Percentiles rank a stretch among this genome's conserved stretches.
Evolutionary conservation across 2,329 filamentous ascomycete species (phyloP).

Genomic region (Colletotrichum ledebouriae): DNA sequence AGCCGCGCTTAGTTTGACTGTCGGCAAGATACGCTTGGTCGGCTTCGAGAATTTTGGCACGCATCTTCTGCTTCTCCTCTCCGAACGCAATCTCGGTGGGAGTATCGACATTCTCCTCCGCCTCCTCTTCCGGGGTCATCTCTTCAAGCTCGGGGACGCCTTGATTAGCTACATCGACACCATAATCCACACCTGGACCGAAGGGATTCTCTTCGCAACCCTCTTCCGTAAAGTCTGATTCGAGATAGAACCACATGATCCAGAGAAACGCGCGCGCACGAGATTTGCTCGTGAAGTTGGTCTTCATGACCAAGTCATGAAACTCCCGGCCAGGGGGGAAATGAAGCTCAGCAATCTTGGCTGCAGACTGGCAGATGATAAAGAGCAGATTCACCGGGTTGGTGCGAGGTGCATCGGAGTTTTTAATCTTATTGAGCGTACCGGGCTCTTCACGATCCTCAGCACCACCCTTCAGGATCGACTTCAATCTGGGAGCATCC

Average conservation of each 20-base stretch:
- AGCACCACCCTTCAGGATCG: slow-evolving; percentile 95
- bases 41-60: slow-evolving; percentile 80
- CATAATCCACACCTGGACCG: slow-evolving; percentile 77
- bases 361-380: slow-evolving; percentile 88
- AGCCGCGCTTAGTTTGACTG: slow-evolving; percentile 69
- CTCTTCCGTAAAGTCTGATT: slow-evolving; percentile 92
- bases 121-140: slow-evolving; percentile 75
- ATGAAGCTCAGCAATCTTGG: slow-evolving; percentile 92
- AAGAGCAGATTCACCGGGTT: slow-evolving; percentile 99
- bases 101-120: slow-evolving; percentile 80
- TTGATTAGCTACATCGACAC: slow-evolving; percentile 74
- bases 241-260: slow-evolving; percentile 99
- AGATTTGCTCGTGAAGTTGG: slow-evolving; percentile 83
- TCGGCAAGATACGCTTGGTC: slow-evolving; percentile 78
- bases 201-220: slow-evolving; percentile 93
- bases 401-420: slow-evolving; percentile 76
- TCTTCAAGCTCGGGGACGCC: slow-evolving; percentile 76
- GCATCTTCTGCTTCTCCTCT: slow-evolving; percentile 78
- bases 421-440: slow-evolving; percentile 85
- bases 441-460: slow-evolving; percentile 89
- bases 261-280: slow-evolving; percentile 92
- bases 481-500: slow-evolving; percentile 95
- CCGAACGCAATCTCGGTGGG: slow-evolving; percentile 78
- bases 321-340: slow-evolving; percentile 90
- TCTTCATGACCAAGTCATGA: slow-evolving; percentile 96